Conservation (phyloP, 2,329 filamentous ascomycete genomes). For the Calonectria pteridis region DNA sequence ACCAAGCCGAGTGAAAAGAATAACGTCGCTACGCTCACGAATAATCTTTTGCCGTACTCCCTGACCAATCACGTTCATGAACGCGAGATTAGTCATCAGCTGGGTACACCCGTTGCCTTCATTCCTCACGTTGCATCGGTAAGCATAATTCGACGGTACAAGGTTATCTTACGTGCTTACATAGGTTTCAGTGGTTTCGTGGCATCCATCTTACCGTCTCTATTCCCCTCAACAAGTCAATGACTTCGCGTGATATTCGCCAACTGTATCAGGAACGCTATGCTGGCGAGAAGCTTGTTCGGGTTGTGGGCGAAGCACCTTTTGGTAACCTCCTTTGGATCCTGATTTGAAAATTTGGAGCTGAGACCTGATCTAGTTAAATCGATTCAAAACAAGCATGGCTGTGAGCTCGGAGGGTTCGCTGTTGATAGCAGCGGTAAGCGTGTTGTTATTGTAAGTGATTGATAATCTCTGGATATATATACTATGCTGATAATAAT, state of each 20-base stretch:
- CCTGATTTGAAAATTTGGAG: too few species aligned
- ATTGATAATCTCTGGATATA: background rate
- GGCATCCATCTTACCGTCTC: constrained; percentile 77
- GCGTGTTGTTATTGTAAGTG: constrained; percentile 83
- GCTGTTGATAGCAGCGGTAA: constrained; percentile 89
- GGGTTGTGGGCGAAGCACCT: constrained; percentile 89
- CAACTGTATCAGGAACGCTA: constrained; percentile 97
- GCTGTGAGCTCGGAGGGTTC: constrained; percentile 94
- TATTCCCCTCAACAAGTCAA: constrained; percentile 86
- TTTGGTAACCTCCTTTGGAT: too few species aligned
- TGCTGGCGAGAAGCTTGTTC: constrained; percentile 94
- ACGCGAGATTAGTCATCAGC: too few species aligned
- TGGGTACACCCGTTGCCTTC: too few species aligned
- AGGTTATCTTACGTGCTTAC: too few species aligned
- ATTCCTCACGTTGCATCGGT: too few species aligned
- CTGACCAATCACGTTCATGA: too few species aligned
- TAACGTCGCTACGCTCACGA: too few species aligned
- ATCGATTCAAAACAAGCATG: constrained; percentile 85
- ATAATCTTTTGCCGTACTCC: too few species aligned
- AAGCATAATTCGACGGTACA: too few species aligned
- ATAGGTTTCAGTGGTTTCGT: too few species aligned
- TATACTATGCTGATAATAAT: background rate
- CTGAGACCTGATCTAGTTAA: constrained; percentile 72
- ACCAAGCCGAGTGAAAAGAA: too few species aligned
- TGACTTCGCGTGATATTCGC: constrained; percentile 92